phyloP scores from a whole-genome alignment of 495 filamentous ascomycete species.

The Thermothielavioides terrestris region DNA sequence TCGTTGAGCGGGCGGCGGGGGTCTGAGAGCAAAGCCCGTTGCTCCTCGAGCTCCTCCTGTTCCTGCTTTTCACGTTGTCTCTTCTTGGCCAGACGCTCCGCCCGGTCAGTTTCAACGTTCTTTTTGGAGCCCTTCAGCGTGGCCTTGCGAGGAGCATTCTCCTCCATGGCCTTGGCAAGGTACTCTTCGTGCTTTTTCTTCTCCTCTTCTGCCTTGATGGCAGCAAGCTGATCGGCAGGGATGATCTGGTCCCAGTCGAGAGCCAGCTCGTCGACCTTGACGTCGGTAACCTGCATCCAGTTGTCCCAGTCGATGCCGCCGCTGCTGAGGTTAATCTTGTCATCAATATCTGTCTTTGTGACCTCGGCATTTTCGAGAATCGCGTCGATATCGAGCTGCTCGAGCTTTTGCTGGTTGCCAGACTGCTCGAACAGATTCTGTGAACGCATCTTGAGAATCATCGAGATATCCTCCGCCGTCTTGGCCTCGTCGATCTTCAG shows the following conservation, averaged over 20 bases:
- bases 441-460: constrained; percentile 84
- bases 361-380: constrained; percentile 94
- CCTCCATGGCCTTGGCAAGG: constrained; percentile 71
- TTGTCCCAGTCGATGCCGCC: constrained; percentile 90
- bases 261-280: constrained; percentile 80
- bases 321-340: constrained; percentile 48
- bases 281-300: constrained; percentile 88
- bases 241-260: constrained; percentile 95
- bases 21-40: constrained; percentile 54
- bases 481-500: constrained; percentile 62
- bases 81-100: constrained; percentile 89
- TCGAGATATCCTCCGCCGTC: constrained; percentile 81
- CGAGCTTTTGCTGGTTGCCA: constrained; percentile 88
- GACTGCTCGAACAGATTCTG: constrained; percentile 97
- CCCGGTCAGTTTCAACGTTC: constrained; percentile 62
- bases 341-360: constrained; percentile 81
- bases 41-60: constrained; percentile 50
- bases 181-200: constrained; percentile 74
- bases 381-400: constrained; percentile 97
- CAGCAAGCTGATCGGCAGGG: constrained; percentile 80
- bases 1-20: constrained; percentile 78
- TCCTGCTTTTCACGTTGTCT: constrained; percentile 68
- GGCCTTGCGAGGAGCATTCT: constrained; percentile 77
- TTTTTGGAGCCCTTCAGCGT: constrained; percentile 42
- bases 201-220: constrained; percentile 81